These are phyloP conservation scores for Penicillium occitanis DNA, from an alignment of 2,329 filamentous ascomycete genomes.

Conservation along the genomic window DNA sequence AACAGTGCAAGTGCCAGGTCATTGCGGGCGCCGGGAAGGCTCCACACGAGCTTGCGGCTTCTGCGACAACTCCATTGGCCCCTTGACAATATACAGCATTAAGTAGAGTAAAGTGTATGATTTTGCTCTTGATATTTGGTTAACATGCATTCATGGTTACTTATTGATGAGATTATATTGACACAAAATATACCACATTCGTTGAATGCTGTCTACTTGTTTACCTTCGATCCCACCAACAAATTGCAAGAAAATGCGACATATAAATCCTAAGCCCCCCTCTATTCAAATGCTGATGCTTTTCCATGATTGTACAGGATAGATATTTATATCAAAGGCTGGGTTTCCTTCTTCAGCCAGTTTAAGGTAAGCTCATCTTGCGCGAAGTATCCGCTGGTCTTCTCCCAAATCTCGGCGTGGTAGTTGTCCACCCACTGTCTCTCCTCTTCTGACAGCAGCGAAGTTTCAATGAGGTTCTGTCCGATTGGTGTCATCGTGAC, in stretches of 20 bases:
- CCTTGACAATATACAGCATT: neutral
- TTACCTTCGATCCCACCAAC: neutral
- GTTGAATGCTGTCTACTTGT: neutral
- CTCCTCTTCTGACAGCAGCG: slow-evolving; percentile 70
- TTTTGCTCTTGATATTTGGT: neutral
- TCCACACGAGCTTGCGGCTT: slow-evolving; percentile 21
- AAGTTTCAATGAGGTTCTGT: slow-evolving; percentile 76
- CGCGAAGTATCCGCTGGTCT: slow-evolving; percentile 75
- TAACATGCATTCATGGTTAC: neutral
- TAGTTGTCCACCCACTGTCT: slow-evolving; percentile 86
- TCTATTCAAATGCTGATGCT: slow-evolving; percentile 3
- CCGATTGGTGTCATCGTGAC: slow-evolving; percentile 97
- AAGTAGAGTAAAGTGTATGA: neutral
- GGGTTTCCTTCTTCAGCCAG: slow-evolving; percentile 88
- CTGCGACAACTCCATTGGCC: neutral
- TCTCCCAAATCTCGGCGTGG: slow-evolving; percentile 75
- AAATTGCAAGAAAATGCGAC: neutral
- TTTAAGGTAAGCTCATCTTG: slow-evolving; percentile 67
- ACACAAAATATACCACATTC: neutral
- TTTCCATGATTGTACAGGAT: slow-evolving; percentile 4
- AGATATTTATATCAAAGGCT: slow-evolving; percentile 49
- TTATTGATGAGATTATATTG: neutral
- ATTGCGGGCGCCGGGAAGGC: slow-evolving; percentile 17
- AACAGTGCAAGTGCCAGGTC: slow-evolving; percentile 2
- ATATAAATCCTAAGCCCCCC: neutral